These are phyloP conservation scores for Candida bentonensis DNA, from an alignment of 805 yeast genomes.

Conservation along the genomic window DNA sequence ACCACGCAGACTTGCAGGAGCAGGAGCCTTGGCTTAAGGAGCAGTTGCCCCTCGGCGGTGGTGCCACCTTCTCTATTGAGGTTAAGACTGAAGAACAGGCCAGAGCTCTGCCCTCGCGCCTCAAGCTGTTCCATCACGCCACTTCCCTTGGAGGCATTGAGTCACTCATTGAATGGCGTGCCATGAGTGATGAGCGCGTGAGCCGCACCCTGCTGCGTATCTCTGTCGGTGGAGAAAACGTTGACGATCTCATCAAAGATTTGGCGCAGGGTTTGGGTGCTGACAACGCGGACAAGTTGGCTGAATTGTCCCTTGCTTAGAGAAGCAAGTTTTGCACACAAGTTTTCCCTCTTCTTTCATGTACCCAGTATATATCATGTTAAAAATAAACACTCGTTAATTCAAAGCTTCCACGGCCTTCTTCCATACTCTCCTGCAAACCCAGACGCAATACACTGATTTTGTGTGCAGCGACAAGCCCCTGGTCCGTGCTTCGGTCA, in stretches of 20 bases:
- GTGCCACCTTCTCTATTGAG: constrained; percentile 65
- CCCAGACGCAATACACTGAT: too few species aligned
- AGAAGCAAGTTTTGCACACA: too few species aligned
- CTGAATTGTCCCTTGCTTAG: too few species aligned
- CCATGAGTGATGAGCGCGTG: constrained; percentile 49
- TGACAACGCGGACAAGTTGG: too few species aligned
- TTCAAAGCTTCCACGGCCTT: too few species aligned
- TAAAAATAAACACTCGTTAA: too few species aligned
- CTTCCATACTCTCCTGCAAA: too few species aligned
- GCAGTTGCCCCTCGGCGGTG: constrained; percentile 46
- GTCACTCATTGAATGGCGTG: constrained; percentile 83
- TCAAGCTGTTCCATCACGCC: constrained; percentile 73
- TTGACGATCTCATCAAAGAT: constrained; percentile 65
- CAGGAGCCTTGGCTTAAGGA: constrained; percentile 46
- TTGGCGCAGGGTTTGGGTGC: constrained; percentile 38
- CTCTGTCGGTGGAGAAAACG: constrained; percentile 69
- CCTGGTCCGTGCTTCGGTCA: too few species aligned
- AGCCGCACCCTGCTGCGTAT: constrained; percentile 50
- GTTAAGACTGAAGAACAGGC: constrained; percentile 29
- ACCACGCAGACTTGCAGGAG: constrained; percentile 66
- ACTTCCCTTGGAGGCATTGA: constrained; percentile 91
- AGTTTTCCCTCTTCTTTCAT: too few species aligned
- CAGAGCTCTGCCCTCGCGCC: constrained; percentile 39
- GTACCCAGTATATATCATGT: too few species aligned
- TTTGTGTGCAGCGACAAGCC: too few species aligned